These are phyloP conservation scores for Medicago ruthenica DNA, from an alignment of 306 rosid species.

Conservation along the genomic window DNA sequence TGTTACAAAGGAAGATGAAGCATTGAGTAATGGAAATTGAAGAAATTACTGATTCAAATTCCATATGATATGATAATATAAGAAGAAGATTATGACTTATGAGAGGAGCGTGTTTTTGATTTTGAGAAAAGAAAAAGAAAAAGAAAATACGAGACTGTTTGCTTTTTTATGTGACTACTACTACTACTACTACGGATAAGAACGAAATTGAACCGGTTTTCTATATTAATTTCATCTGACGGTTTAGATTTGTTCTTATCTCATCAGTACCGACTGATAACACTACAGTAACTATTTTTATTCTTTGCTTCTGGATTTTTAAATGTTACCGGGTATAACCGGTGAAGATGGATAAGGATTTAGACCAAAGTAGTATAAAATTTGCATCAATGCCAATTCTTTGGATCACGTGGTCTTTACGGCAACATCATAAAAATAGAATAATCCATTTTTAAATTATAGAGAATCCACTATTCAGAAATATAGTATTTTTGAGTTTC, in stretches of 20 bases:
- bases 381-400: constrained; percentile 32
- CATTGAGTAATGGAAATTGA: constrained; percentile 35
- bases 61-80: constrained; percentile 33
- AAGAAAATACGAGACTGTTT: background rate
- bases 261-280: background rate
- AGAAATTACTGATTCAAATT: constrained; percentile 42
- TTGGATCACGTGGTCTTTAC: constrained; percentile 51
- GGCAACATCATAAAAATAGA: constrained; percentile 17
- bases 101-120: constrained; percentile 26
- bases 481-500: too few species aligned
- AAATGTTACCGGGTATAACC: constrained; percentile 40
- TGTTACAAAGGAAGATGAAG: background rate
- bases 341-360: constrained; percentile 47
- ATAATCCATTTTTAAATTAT: background rate
- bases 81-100: background rate
- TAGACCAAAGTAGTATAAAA: constrained; percentile 4
- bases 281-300: background rate
- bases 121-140: background rate
- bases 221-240: constrained; percentile 31
- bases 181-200: constrained; percentile 59
- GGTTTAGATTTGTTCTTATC: constrained; percentile 43
- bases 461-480: too few species aligned
- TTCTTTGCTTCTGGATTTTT: background rate
- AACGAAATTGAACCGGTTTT: constrained; percentile 44
- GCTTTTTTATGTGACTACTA: background rate